These are phyloP conservation scores for Jackrogersella minutella DNA, from an alignment of 495 filamentous ascomycete genomes.

Conservation along the genomic window DNA sequence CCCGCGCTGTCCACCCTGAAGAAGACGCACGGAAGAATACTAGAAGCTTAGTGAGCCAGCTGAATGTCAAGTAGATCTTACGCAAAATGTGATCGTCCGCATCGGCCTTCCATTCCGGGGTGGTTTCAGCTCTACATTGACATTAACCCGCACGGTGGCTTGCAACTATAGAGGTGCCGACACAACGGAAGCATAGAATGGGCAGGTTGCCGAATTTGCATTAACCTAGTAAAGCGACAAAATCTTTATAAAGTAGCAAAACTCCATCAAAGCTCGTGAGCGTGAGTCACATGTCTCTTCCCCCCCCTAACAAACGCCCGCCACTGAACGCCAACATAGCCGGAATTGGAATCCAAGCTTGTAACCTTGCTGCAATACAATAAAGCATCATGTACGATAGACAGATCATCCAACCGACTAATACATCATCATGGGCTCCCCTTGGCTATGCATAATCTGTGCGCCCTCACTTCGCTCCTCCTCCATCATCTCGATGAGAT, in stretches of 20 bases:
- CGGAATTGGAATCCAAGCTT: not conserved
- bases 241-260: too few species aligned
- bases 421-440: conserved; percentile 41
- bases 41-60: conserved; percentile 4
- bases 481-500: conserved; percentile 61
- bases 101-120: conserved; percentile 28
- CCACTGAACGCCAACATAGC: conserved; percentile 10
- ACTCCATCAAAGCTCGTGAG: conserved; percentile 16
- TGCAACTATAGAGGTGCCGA: not conserved
- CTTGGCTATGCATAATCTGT: conserved; percentile 24
- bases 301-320: conserved; percentile 20
- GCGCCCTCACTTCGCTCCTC: conserved; percentile 49
- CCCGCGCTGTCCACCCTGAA: not conserved
- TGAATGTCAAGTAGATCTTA: conserved; percentile 10
- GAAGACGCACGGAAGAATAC: not conserved
- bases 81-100: conserved; percentile 14
- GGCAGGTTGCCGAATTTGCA: not conserved
- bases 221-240: not conserved
- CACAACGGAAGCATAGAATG: not conserved
- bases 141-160: conserved; percentile 4
- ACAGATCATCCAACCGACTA: conserved; percentile 11
- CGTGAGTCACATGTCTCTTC: conserved; percentile 25
- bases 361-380: not conserved
- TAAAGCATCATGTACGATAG: not conserved
- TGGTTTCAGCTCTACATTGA: conserved; percentile 27